A percentile compares a stretch with the other conserved stretches of the same genome.
These are phyloP conservation scores for Rutidosis leptorrhynchoides DNA, from an alignment of 129 eudicot genomes.

Conservation along the genomic window DNA sequence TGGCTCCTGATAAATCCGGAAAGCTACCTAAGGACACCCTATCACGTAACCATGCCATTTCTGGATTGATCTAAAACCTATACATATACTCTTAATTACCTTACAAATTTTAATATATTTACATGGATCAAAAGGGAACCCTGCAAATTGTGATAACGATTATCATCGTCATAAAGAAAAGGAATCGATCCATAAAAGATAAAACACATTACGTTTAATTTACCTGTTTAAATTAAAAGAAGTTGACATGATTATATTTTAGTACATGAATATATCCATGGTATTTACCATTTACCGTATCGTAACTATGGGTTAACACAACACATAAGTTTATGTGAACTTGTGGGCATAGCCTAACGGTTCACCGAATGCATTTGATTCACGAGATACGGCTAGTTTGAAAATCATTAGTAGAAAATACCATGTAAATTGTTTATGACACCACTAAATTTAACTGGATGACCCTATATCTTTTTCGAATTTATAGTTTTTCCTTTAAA, in stretches of 20 bases:
- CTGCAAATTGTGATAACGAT: slow-evolving; percentile 23
- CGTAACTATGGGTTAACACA: not conserved
- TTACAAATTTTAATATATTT: slow-evolving; percentile 22
- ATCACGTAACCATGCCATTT: slow-evolving; percentile 90
- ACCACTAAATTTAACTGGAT: no score
- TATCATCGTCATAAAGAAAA: not conserved
- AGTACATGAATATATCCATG: not conserved
- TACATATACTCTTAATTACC: no score
- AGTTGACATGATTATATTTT: not conserved
- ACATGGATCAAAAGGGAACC: slow-evolving; percentile 30
- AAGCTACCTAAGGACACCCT: slow-evolving; percentile 73
- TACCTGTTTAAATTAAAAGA: not conserved
- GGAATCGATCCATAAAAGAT: not conserved
- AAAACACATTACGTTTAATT: not conserved
- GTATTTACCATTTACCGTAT: not conserved
- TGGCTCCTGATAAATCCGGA: slow-evolving; percentile 86
- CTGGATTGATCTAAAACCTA: not conserved
- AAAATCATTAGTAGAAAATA: no score
- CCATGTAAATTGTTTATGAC: no score
- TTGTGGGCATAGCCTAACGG: no score
- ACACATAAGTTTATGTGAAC: no score
- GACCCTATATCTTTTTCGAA: no score
- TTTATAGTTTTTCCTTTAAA: no score
- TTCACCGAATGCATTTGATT: no score
- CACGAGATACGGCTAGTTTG: no score